Base-by-base conservation (phyloP, 208 protist species). In the Sergeia podlipaevii region DNA sequence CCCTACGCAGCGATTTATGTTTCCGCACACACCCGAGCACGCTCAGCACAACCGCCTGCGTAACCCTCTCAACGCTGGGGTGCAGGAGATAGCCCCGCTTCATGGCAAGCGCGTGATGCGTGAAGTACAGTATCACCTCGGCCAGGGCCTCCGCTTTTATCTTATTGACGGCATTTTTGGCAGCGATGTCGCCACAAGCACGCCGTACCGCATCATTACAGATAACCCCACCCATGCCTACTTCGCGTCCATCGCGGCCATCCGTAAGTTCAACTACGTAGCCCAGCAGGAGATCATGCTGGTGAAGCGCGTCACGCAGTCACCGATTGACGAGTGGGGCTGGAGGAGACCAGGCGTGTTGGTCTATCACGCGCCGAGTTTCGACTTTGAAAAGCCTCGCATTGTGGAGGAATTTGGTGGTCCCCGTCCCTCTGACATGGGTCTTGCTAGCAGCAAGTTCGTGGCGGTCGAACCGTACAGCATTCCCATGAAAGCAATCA, bases 361-460 rank as follows among this genome's bases (percentile, higher is more conserved):
- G 3, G 60, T 97, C 11, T 92, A 92, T 59, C 87, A 97, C 60
- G 83, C 80, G 17, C 83, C 88, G 30, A 58, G 58, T 51, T 97
- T 85, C 72, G 74, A 84, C 57, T 95, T 95, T 70, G 84, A 93
- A 64, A 60, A 55, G 6, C 77, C 80, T 13, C 78, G 87, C 54
- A 91, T 97, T 45, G 86, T 95, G 11, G 85, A 97, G 74, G 88
- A 97, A 71, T 97, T 95, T 33, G 80, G 82, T 51, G 91, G 91
- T 2, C 91, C 91, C 26, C 80, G 80, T 3, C 88, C 88, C 30
- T 36, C 47, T 47, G 91, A 97, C 63, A 80, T 97, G 68, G 69
- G 83, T 39, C 70, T 97, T 17, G 44, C 8, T 0, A 58, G 65
- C 65, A 72, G 70, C 45, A 70, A 80, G 45, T 95, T 95, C 66